phyloP scores from a whole-genome alignment of 2,329 filamentous ascomycete species.

The Talaromyces sp. region DNA sequence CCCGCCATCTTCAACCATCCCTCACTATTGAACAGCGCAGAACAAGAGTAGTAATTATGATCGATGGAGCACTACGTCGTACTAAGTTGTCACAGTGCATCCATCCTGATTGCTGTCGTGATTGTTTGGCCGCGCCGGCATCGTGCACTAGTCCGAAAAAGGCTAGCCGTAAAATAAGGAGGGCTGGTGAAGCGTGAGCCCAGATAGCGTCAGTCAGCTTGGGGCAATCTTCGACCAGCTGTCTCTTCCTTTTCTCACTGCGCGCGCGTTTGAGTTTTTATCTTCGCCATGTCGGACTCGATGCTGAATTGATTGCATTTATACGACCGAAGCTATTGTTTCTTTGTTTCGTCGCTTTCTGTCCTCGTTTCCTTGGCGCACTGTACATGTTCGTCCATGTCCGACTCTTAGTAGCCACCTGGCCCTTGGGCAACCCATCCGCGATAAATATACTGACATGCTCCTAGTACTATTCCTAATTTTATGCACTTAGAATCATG shows the following conservation, averaged over 20 bases:
- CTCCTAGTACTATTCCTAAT: conserved; percentile 4
- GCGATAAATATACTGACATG: conserved; percentile 5
- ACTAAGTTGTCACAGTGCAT: background rate
- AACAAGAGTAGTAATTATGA: background rate
- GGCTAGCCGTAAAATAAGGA: background rate
- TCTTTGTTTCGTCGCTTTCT: conserved; percentile 1
- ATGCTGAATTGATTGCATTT: background rate
- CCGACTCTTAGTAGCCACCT: conserved; percentile 10
- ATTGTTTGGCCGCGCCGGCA: background rate
- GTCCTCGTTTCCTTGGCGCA: conserved; percentile 6
- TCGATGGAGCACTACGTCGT: background rate
- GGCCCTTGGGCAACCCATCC: conserved; percentile 8
- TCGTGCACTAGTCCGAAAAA: background rate
- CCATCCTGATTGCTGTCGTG: background rate
- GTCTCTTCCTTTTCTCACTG: background rate
- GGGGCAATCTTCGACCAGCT: background rate
- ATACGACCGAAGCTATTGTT: background rate
- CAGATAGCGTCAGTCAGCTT: conserved; percentile 11
- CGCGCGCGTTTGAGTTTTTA: background rate
- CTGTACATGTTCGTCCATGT: conserved; percentile 13
- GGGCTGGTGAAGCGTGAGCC: background rate
- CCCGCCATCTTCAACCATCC: background rate
- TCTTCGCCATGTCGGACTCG: background rate
- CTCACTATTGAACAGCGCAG: background rate
- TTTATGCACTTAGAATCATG: conserved; percentile 12